Evolutionary conservation across 441 rosid species (phyloP), one percentile per base, ranked within the genome.

Genomic region (Bocquillonia castaneifolia): DNA sequence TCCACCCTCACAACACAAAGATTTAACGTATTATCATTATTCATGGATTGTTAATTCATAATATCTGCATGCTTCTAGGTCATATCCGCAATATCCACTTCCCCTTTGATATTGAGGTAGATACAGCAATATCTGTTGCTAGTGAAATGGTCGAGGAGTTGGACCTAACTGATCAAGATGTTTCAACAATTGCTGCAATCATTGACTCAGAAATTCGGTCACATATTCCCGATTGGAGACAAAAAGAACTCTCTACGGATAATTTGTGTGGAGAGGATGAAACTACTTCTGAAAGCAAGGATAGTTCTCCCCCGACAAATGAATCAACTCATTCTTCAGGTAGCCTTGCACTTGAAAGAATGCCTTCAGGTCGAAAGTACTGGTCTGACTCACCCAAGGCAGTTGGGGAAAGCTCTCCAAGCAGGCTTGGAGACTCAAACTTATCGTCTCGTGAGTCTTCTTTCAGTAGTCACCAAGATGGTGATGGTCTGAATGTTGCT

Each of bases 61-160:
- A 18, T 56, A 18, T 72, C 34, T 14, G 0, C 64, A 14, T 70
- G 34, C 58, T 28, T 12, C 79, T 54, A 92, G 98, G 97, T 57
- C 84, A 88, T 72, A 60, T 79, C 57, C 97, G 90, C 63, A 87
- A 88, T 74, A 92, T 92, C 61, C 97, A 90, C 81, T 92, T 92
- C 79, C 98, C 98, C 32, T 92, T 92, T 47, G 83, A 90, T 81
- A 82, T 77, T 67, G 91, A 85, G 72, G 86, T 85, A 58, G 97
- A 92, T 74, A 92, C 98, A 61, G 78, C 96, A n/a, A 76, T 74
- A 75, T 88, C 88, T 15, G 98, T 93, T 15, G 96, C 98, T 23
- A 81, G 89, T 26, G 98, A 93, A 88, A 93, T 90, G 97, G 96
- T 90, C 10, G 88, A 93, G 63, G 96, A 93, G 78, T 64, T 93